These are phyloP conservation scores for Cicer arietinum DNA, from an alignment of 306 rosid species.

Conservation along the genomic window DNA sequence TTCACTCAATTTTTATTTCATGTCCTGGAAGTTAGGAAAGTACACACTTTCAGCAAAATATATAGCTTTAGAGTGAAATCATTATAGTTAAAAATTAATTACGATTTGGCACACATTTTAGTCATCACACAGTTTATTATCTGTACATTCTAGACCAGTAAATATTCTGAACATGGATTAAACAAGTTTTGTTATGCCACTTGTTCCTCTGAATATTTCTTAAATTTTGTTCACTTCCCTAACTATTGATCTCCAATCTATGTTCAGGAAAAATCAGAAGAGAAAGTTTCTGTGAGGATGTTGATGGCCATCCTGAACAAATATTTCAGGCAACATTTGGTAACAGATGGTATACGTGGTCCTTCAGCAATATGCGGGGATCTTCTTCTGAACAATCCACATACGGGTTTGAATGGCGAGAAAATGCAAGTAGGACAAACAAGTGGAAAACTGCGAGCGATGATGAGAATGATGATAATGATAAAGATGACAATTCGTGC, in stretches of 20 bases:
- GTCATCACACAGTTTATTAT: conserved; percentile 24
- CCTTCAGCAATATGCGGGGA: conserved; percentile 50
- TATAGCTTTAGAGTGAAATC: conserved; percentile 11
- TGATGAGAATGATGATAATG: conserved; percentile 59
- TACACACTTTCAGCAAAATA: conserved; percentile 18
- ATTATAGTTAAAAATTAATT: conserved; percentile 15
- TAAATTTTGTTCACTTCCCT: conserved; percentile 30
- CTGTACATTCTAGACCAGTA: conserved; percentile 14
- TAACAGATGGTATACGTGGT: conserved; percentile 66
- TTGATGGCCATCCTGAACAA: conserved; percentile 56
- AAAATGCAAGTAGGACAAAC: conserved; percentile 54
- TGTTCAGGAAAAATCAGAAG: conserved; percentile 53
- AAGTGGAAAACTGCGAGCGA: conserved; percentile 66
- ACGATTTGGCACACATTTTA: conserved; percentile 13
- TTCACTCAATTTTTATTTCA: conserved; percentile 27
- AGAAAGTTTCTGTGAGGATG: conserved; percentile 54
- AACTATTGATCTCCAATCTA: conserved; percentile 27
- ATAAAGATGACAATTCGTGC: conserved; percentile 42
- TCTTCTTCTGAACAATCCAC: conserved; percentile 53
- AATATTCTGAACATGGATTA: conserved; percentile 4
- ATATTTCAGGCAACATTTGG: conserved; percentile 65
- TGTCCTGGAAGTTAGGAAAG: conserved; percentile 9
- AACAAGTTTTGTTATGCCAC: conserved; percentile 14
- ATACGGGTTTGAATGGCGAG: conserved; percentile 73
- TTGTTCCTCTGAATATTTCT: conserved; percentile 19